Evolutionary conservation across 495 filamentous ascomycete genomes (phyloP).

Genomic region (Hypomontagnella monticulosa): DNA sequence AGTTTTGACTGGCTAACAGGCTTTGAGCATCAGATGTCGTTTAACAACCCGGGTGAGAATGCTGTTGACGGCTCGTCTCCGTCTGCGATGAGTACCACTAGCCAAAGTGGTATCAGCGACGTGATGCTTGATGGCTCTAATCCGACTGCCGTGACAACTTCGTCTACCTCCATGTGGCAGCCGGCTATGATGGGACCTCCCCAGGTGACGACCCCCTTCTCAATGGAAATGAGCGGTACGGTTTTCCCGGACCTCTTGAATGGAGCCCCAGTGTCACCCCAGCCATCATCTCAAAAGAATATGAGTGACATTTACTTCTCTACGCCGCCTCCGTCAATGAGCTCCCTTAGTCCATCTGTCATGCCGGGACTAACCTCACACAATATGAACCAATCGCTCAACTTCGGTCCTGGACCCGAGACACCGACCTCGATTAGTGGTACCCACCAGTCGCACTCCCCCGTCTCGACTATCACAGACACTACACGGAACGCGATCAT

Average conservation of each 20-base stretch:
- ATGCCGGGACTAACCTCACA: slow-evolving; percentile 62
- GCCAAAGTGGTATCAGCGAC: slow-evolving; percentile 91
- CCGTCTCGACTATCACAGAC: slow-evolving; percentile 83
- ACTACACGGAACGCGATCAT: slow-evolving; percentile 89
- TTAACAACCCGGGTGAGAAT: slow-evolving; percentile 74
- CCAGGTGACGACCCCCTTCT: slow-evolving; percentile 68
- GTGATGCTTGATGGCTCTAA: slow-evolving; percentile 88
- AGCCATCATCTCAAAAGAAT: slow-evolving; percentile 63
- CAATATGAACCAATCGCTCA: slow-evolving; percentile 67
- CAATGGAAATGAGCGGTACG: slow-evolving; percentile 64
- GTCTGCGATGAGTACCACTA: slow-evolving; percentile 91
- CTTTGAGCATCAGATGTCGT: slow-evolving; percentile 79
- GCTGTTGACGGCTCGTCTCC: slow-evolving; percentile 93
- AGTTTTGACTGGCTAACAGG: slow-evolving; percentile 87
- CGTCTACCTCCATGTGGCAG: slow-evolving; percentile 70
- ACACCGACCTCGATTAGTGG: slow-evolving; percentile 74
- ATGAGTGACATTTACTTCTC: slow-evolving; percentile 66
- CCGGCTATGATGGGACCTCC: slow-evolving; percentile 70
- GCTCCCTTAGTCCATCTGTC: slow-evolving; percentile 62
- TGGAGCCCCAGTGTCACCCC: slow-evolving; percentile 69
- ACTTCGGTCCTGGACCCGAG: slow-evolving; percentile 69
- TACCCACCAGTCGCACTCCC: slow-evolving; percentile 65
- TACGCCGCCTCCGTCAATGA: slow-evolving; percentile 74
- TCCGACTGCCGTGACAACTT: slow-evolving; percentile 56
- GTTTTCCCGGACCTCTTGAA: slow-evolving; percentile 69